Evolutionary conservation across 1,284 basidiomycete genomes (phyloP).

Genomic region (Sanghuangporus weigelae): DNA sequence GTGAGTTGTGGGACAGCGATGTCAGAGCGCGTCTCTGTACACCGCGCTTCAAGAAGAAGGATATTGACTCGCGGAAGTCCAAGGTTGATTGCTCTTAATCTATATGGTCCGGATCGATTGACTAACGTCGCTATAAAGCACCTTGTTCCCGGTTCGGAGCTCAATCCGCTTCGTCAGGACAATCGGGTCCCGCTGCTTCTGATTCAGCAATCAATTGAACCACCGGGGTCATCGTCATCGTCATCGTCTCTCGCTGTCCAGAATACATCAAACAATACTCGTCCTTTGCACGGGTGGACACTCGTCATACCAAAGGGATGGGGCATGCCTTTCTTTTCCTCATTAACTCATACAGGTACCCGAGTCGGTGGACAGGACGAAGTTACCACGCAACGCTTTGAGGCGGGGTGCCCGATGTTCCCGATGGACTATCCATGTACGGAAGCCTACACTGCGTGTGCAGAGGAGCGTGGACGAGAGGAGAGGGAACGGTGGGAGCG

Average conservation of each 20-base stretch:
- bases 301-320: slow-evolving; percentile 81
- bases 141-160: slow-evolving; percentile 67
- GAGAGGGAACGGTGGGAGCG: slow-evolving; percentile 66
- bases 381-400: slow-evolving; percentile 69
- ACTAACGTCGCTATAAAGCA: slow-evolving; percentile 38
- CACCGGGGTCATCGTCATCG: slow-evolving; percentile 25
- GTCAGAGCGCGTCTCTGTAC: slow-evolving; percentile 47
- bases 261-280: slow-evolving; percentile 24
- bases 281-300: slow-evolving; percentile 74
- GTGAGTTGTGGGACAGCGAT: slow-evolving; percentile 67
- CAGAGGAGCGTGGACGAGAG: slow-evolving; percentile 40
- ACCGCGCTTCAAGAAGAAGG: slow-evolving; percentile 75
- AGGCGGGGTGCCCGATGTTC: slow-evolving; percentile 68
- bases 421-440: slow-evolving; percentile 77
- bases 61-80: slow-evolving; percentile 74
- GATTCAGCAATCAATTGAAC: slow-evolving; percentile 70
- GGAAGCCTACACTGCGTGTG: slow-evolving; percentile 45
- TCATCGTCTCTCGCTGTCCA: neutral
- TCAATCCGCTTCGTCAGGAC: slow-evolving; percentile 66
- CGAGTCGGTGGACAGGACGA: slow-evolving; percentile 80
- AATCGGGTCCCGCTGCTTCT: slow-evolving; percentile 78
- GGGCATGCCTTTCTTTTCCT: slow-evolving; percentile 82
- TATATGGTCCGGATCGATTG: neutral
- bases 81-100: slow-evolving; percentile 39
- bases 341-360: slow-evolving; percentile 75